These are phyloP conservation scores for Lactarius evosmus DNA, from an alignment of 768 basidiomycete species.

Conservation along the genomic window DNA sequence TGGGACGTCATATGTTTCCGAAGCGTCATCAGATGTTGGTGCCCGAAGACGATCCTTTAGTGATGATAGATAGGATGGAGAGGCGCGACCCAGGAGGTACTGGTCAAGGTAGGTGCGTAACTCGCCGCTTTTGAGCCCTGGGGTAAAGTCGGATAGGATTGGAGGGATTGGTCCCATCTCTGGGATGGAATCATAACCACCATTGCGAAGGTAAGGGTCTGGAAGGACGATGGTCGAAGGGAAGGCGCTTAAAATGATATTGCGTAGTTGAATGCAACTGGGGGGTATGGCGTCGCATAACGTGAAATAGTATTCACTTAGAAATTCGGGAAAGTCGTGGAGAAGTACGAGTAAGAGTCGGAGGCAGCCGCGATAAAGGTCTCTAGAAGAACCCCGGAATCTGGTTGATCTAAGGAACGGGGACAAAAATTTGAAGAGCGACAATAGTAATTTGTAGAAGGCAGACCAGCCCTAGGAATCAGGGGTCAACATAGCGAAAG, in stretches of 20 bases:
- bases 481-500: conserved; percentile 2
- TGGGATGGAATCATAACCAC: conserved; percentile 70
- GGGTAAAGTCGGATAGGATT: conserved; percentile 87
- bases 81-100: conserved; percentile 74
- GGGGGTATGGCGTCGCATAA: conserved; percentile 91
- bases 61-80: conserved; percentile 66
- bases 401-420: conserved; percentile 86
- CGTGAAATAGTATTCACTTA: conserved; percentile 95
- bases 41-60: conserved; percentile 73
- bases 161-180: conserved; percentile 93
- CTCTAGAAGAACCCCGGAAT: conserved; percentile 74
- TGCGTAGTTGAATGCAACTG: conserved; percentile 92
- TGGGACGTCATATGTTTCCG: conserved; percentile 78
- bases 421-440: conserved; percentile 90
- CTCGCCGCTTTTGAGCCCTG: conserved; percentile 75
- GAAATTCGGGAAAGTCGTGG: conserved; percentile 98
- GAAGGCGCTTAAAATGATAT: conserved; percentile 95
- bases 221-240: conserved; percentile 78
- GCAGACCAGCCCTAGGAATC: conserved; percentile 79
- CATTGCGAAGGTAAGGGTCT: conserved; percentile 76
- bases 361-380: conserved; percentile 87
- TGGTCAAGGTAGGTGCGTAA: conserved; percentile 79
- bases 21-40: conserved; percentile 44
- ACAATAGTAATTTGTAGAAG: conserved; percentile 91
- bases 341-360: conserved; percentile 91